Evolutionary conservation across 768 basidiomycete species (phyloP).

Genomic region (Boletus subparvulus): DNA sequence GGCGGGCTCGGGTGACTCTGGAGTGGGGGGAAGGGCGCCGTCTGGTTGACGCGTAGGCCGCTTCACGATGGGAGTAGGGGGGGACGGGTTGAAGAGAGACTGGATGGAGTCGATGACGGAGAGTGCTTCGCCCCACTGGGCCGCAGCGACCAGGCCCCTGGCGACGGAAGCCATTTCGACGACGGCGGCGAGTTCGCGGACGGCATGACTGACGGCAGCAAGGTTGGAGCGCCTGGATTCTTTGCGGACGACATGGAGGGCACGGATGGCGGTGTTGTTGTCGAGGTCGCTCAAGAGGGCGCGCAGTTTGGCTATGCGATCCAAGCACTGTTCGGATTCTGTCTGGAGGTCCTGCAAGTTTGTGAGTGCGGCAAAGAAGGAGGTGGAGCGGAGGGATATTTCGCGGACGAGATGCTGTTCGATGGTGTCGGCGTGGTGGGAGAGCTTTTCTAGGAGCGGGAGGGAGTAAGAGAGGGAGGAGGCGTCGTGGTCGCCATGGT

Average conservation of each 20-base stretch:
- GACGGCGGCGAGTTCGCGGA: constrained; percentile 64
- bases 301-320: constrained; percentile 72
- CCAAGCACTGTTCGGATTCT: constrained; percentile 81
- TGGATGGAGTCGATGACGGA: constrained; percentile 70
- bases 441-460: constrained; percentile 84
- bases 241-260: constrained; percentile 68
- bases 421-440: constrained; percentile 88
- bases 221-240: constrained; percentile 63
- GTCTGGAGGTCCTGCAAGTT: constrained; percentile 92
- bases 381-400: constrained; percentile 84
- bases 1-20: constrained; percentile 25
- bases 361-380: constrained; percentile 94
- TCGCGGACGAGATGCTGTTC: constrained; percentile 94
- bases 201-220: constrained; percentile 56
- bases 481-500: constrained; percentile 47
- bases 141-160: constrained; percentile 70
- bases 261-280: constrained; percentile 71
- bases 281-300: constrained; percentile 73
- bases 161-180: constrained; percentile 77
- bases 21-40: constrained; percentile 33
- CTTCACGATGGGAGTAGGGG: neutral
- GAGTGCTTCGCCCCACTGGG: constrained; percentile 87
- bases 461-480: constrained; percentile 63
- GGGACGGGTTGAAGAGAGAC: constrained; percentile 47
- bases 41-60: constrained; percentile 14